Evolutionary conservation across 768 basidiomycete genomes (phyloP).

Genomic region (Tylopilus sp.): DNA sequence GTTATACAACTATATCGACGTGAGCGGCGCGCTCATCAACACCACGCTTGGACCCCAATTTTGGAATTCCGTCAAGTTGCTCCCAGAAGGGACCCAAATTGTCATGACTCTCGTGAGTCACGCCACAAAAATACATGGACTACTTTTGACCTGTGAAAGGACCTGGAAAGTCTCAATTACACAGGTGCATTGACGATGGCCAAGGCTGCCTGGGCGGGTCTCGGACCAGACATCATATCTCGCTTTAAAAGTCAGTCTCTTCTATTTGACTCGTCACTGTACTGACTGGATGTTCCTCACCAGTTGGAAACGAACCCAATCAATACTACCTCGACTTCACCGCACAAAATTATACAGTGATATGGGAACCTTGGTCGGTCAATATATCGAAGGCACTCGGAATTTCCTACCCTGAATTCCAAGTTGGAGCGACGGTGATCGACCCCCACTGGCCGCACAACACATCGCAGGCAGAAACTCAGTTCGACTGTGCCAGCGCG

Average conservation of each 20-base stretch:
- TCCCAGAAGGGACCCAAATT: conserved; percentile 47
- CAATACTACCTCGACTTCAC: conserved; percentile 41
- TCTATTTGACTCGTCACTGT: background rate
- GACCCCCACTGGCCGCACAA: conserved; percentile 51
- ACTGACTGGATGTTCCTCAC: background rate
- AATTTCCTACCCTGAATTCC: conserved; percentile 40
- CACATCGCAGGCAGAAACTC: no score
- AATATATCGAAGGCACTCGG: conserved; percentile 43
- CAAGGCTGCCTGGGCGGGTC: conserved; percentile 37
- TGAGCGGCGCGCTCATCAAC: conserved; percentile 42
- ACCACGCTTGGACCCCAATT: conserved; percentile 51
- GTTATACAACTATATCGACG: conserved; percentile 40
- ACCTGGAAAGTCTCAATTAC: conserved; percentile 43
- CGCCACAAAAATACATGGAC: background rate
- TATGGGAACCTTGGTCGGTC: conserved; percentile 50
- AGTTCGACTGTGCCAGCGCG: no score
- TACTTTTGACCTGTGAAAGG: conserved; percentile 26
- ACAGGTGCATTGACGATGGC: conserved; percentile 43
- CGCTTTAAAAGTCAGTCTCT: conserved; percentile 41
- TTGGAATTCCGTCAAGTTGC: conserved; percentile 41
- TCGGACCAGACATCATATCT: conserved; percentile 35
- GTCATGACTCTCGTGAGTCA: conserved; percentile 41
- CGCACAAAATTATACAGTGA: conserved; percentile 40
- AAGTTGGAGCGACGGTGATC: conserved; percentile 47
- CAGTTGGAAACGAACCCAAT: conserved; percentile 47